Evolutionary conservation across 2,329 filamentous ascomycete species (phyloP).

Genomic region (Neofusicoccum ribis): DNA sequence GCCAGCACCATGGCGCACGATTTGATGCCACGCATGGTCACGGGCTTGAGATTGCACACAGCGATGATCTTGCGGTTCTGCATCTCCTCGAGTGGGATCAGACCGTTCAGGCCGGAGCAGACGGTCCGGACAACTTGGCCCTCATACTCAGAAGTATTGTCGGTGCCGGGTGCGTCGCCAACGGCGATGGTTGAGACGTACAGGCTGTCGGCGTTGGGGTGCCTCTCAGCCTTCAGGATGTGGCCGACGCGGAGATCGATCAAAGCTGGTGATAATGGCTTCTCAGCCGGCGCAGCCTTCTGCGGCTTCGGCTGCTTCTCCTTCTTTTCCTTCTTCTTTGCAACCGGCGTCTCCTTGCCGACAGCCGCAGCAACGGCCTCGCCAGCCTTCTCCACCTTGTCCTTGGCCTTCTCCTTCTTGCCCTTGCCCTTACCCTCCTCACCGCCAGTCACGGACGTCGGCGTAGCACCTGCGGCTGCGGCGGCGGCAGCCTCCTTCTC

Average conservation of each 20-base stretch:
- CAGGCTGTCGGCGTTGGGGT: constrained; percentile 94
- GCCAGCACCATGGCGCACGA: constrained; percentile 89
- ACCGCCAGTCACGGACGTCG: constrained; percentile 36
- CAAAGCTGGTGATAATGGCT: constrained; percentile 76
- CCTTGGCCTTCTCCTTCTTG: constrained; percentile 49
- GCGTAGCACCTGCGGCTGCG: constrained; percentile 48
- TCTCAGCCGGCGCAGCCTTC: constrained; percentile 63
- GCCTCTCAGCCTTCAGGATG: constrained; percentile 92
- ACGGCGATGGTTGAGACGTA: constrained; percentile 95
- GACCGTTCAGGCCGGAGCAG: constrained; percentile 92
- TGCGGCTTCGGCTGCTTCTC: constrained; percentile 78
- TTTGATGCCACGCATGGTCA: constrained; percentile 94
- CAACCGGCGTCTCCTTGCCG: constrained; percentile 32
- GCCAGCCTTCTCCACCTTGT: constrained; percentile 55
- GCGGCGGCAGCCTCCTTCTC: constrained; percentile 70
- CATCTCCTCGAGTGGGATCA: constrained; percentile 93
- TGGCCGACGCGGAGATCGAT: constrained; percentile 97
- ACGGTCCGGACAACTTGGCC: constrained; percentile 91
- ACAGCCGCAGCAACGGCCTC: constrained; percentile 52
- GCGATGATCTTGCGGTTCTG: constrained; percentile 92
- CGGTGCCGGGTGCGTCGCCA: constrained; percentile 80
- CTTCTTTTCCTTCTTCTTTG: constrained; percentile 80
- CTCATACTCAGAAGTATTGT: constrained; percentile 89
- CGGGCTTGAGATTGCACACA: constrained; percentile 97
- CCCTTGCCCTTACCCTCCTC: constrained; percentile 46